A percentile compares a stretch with the other conserved stretches of the same genome.
phyloP scores from a whole-genome alignment of 139 green algal genomes.

The Closterium sp. region DNA sequence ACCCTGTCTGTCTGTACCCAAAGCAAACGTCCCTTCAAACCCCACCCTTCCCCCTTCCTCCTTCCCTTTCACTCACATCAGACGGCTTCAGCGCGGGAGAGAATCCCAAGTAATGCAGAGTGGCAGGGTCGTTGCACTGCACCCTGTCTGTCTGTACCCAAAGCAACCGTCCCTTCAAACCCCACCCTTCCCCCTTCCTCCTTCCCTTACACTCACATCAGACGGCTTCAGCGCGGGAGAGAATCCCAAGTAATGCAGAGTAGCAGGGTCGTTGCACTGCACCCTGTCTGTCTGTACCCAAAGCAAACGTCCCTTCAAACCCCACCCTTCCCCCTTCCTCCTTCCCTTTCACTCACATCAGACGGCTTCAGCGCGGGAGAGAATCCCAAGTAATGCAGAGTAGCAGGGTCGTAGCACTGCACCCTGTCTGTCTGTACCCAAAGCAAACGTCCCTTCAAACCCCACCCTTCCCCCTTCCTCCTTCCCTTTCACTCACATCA shows the following conservation, averaged over 20 bases:
- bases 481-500: slow-evolving; percentile 47
- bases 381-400: slow-evolving; percentile 77
- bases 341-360: slow-evolving; percentile 48
- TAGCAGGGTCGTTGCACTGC: slow-evolving; percentile 83
- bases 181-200: not conserved
- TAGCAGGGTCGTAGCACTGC: slow-evolving; percentile 84
- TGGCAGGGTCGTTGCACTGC: slow-evolving; percentile 83
- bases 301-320: too few relatives aligned
- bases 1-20: too few relatives aligned
- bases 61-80: slow-evolving; percentile 47
- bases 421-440: too few relatives aligned
- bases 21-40: too few relatives aligned
- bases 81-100: slow-evolving; percentile 73
- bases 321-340: too few relatives aligned
- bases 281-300: too few relatives aligned
- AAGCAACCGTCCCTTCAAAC: not conserved
- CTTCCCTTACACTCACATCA: slow-evolving; percentile 60
- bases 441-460: too few relatives aligned
- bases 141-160: too few relatives aligned
- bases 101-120: slow-evolving; percentile 77
- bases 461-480: not conserved
- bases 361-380: slow-evolving; percentile 74
- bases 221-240: slow-evolving; percentile 73
- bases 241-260: slow-evolving; percentile 77
- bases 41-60: not conserved